Evolutionary conservation across 306 rosid species (phyloP).

Genomic region (Hippophae gyantsensis): DNA sequence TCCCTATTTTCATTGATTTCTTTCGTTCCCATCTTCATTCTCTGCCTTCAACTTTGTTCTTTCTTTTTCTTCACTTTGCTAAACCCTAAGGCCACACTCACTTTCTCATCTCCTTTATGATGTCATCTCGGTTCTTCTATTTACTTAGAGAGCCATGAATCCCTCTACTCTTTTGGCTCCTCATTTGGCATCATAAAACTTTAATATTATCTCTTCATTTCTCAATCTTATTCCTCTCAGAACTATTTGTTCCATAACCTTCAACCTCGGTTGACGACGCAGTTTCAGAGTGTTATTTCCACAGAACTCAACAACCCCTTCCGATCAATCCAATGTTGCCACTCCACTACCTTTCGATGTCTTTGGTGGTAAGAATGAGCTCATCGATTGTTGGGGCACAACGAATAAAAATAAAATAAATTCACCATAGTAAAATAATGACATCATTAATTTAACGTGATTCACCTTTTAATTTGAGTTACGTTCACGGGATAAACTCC

Average conservation of each 20-base stretch:
- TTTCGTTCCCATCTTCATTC: conserved; percentile 4
- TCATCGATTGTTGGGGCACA: not conserved
- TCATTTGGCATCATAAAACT: conserved; percentile 24
- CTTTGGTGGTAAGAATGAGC: conserved; percentile 46
- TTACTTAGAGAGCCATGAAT: conserved; percentile 36
- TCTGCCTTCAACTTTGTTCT: not conserved
- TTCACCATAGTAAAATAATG: too few relatives aligned
- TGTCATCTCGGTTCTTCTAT: conserved; percentile 23
- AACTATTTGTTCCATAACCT: conserved; percentile 5
- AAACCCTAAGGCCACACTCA: not conserved
- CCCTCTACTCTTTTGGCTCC: conserved; percentile 48
- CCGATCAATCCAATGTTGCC: conserved; percentile 18
- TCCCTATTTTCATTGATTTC: too few relatives aligned
- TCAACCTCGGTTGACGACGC: conserved; percentile 30
- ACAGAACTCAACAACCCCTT: conserved; percentile 35
- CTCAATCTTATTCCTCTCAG: conserved; percentile 34
- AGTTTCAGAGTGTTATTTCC: conserved; percentile 58
- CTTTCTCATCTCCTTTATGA: conserved; percentile 9
- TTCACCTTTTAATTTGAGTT: too few relatives aligned
- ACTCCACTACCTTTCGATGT: conserved; percentile 19
- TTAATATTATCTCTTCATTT: conserved; percentile 32
- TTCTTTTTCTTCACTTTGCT: conserved; percentile 7
- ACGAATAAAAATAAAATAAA: too few relatives aligned
- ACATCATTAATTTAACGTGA: too few relatives aligned
- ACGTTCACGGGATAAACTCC: too few relatives aligned